Conservation (phyloP, 2,329 filamentous ascomycete genomes). For the Exophiala viscosa region DNA sequence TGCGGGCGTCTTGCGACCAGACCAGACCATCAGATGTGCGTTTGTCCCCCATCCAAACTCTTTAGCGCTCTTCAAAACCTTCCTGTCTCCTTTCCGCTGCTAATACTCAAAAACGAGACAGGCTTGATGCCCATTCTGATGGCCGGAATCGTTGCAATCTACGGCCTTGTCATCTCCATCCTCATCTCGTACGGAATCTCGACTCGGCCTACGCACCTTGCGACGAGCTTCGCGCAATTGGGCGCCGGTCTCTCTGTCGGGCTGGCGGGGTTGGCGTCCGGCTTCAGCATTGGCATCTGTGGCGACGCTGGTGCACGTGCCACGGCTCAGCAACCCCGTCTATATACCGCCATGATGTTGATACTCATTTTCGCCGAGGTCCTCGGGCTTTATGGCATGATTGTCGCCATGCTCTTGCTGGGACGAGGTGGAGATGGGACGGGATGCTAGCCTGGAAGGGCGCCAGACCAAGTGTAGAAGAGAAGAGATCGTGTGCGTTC, state of each 20-base stretch:
- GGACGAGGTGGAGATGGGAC: not conserved
- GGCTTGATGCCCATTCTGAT: constrained; percentile 61
- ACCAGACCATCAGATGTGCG: constrained; percentile 99
- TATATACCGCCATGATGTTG: constrained; percentile 89
- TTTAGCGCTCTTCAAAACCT: not conserved
- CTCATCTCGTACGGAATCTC: constrained; percentile 75
- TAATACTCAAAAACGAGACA: not conserved
- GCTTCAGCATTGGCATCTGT: constrained; percentile 81
- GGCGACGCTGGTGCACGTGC: constrained; percentile 55
- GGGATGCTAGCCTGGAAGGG: not conserved
- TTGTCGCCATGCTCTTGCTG: constrained; percentile 92
- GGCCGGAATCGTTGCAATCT: constrained; percentile 99
- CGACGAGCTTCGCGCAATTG: constrained; percentile 79
- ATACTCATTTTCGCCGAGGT: constrained; percentile 99
- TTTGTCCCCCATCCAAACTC: not conserved
- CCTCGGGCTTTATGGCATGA: constrained; percentile 97
- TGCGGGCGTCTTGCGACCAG: constrained; percentile 96
- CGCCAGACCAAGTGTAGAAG: too few relatives aligned
- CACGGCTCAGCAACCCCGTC: constrained; percentile 49
- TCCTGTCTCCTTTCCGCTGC: constrained; percentile 1
- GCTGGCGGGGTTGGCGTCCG: constrained; percentile 76
- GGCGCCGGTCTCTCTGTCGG: constrained; percentile 79
- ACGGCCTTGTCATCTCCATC: constrained; percentile 86
- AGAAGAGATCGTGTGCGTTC: too few relatives aligned
- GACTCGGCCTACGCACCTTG: constrained; percentile 65